Evolutionary conservation across 208 protist genomes (phyloP).

Genomic region (Vickermania spadyakhi): DNA sequence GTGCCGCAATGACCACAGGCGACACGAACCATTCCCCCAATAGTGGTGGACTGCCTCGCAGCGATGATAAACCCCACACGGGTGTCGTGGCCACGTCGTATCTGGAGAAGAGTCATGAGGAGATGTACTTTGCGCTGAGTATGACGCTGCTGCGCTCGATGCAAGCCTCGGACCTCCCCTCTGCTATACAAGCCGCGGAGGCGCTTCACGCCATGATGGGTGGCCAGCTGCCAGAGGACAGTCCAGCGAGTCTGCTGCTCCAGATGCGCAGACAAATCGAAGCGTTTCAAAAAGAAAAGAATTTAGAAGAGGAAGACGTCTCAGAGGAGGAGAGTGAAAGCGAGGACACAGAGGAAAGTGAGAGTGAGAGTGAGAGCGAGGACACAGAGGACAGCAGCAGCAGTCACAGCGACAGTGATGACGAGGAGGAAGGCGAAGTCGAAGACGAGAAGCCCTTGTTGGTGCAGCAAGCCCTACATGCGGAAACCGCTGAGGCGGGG

Average conservation of each 20-base stretch:
- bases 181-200: neutral
- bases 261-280: neutral
- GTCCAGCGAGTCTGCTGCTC: conserved; percentile 4
- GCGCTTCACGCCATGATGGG: conserved; percentile 1
- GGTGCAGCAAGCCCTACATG: too few relatives aligned
- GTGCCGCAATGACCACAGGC: too few relatives aligned
- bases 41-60: too few relatives aligned
- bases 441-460: too few relatives aligned
- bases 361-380: neutral
- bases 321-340: conserved; percentile 3
- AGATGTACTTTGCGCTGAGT: conserved; percentile 3
- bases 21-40: too few relatives aligned
- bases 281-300: conserved; percentile 4
- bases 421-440: conserved; percentile 3
- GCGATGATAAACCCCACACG: too few relatives aligned
- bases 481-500: too few relatives aligned
- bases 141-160: neutral
- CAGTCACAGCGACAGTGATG: neutral
- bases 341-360: neutral
- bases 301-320: conserved; percentile 5
- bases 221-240: neutral
- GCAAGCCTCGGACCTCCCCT: neutral
- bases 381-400: too few relatives aligned
- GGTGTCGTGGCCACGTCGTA: conserved; percentile 45
- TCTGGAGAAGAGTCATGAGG: conserved; percentile 3